A percentile compares a stretch with the other conserved stretches of the same genome.
phyloP scores from a whole-genome alignment of 2,329 filamentous ascomycete species.

The Penicillium sp. region DNA sequence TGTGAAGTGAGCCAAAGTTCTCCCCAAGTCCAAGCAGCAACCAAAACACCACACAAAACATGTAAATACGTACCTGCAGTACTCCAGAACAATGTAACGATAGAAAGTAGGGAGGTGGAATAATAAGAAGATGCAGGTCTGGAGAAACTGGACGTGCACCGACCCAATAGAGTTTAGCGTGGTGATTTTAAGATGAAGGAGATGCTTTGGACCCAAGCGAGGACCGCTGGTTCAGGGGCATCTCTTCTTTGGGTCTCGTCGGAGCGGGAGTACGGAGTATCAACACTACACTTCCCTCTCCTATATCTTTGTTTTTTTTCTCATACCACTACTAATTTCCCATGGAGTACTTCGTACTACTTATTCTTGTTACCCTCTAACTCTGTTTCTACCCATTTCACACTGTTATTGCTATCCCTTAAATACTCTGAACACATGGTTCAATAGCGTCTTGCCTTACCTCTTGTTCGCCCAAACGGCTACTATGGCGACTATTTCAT shows the following conservation, averaged over 20 bases:
- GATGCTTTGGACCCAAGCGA: constrained; percentile 14
- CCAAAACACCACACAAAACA: not conserved
- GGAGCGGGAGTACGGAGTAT: no score
- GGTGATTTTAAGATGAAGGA: constrained; percentile 26
- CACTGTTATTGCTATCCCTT: not conserved
- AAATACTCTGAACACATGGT: constrained; percentile 9
- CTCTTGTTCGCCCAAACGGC: not conserved
- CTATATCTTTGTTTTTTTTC: not conserved
- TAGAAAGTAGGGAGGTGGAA: constrained; percentile 12
- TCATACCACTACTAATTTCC: no score
- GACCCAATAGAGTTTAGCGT: constrained; percentile 20
- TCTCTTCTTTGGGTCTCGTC: not conserved
- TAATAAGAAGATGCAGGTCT: constrained; percentile 14
- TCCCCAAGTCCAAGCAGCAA: constrained; percentile 7
- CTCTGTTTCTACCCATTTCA: no score
- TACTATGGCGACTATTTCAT: not conserved
- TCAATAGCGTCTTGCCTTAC: constrained; percentile 2
- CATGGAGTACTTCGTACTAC: no score
- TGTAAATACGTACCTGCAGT: constrained; percentile 11
- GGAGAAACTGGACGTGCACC: constrained; percentile 24
- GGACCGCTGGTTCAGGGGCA: constrained; percentile 9
- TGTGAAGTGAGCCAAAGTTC: constrained; percentile 9
- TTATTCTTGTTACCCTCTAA: no score
- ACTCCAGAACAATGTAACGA: constrained; percentile 4
- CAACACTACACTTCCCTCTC: not conserved